Evolutionary conservation across 371 early-diverging fungal species (phyloP), one percentile per base, ranked within the genome.

Genomic region (Vittaforma corneae): DNA sequence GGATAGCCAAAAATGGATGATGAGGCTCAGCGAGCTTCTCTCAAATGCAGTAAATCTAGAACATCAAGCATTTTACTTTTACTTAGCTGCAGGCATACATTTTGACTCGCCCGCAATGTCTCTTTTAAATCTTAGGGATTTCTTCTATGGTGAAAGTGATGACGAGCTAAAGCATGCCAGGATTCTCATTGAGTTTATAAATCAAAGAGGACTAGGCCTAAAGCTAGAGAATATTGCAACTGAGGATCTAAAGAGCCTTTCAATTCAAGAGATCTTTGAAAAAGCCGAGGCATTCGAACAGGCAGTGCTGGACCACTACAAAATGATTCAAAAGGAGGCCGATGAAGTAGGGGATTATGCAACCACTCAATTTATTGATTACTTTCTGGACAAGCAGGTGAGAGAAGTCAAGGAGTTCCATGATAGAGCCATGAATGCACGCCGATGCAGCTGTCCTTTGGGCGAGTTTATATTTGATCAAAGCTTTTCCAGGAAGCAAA

Each of bases 401-500:
- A 32, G 32, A 34, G 32, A 54, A 54, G 32, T 54, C 9, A 30
- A 54, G 6, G 16, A 16, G 6, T 54, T 54, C 22, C 20, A 6
- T 28, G 54, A 54, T 30, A 28, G 32, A 16, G 5, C 32, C 5
- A 9, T 9, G 32, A 30, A 54, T 9, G 32, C 54, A 5, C 30
- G 32, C 5, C 5, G 11, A 9, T 29, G 11, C 11, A 54, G 6
- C 33, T 9, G 54, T 6, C 9, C 20, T 14, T 16, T 34, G 11
- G 54, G 35, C 9, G 35, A 6, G 54, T 54, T 50, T 24, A 6
- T 50, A 11, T 50, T 11, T 50, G 50, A 50, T 50, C 50, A 50
- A 24, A 14, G 14, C 9, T 50, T 50, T 50, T 11, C n/a, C n/a
- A 40, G 40, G 11, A 40, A 40, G n/a, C n/a, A n/a, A n/a, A n/a